Conservation (phyloP, 176 grass and related monocot species). For the Oryza meyeriana region DNA sequence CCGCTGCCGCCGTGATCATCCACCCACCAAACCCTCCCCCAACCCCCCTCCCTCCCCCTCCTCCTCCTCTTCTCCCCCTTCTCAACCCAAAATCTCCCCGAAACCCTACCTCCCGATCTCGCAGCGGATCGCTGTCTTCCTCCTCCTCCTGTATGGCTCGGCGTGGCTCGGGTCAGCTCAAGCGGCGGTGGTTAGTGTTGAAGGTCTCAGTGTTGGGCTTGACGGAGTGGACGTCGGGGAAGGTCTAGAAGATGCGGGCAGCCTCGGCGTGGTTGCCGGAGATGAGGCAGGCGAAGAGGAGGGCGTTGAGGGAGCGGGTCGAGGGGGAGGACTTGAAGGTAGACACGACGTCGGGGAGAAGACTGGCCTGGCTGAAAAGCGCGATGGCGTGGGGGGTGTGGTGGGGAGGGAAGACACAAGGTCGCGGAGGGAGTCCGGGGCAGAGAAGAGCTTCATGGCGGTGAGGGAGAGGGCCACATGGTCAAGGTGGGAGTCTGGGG, state of each 20-base stretch:
- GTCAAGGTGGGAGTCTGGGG: slow-evolving; percentile 54
- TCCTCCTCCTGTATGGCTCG: slow-evolving; percentile 5
- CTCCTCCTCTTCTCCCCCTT: background rate
- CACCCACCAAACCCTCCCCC: slow-evolving; percentile 30
- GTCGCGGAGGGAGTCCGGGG: slow-evolving; percentile 43
- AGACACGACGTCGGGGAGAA: slow-evolving; percentile 68
- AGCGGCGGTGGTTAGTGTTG: slow-evolving; percentile 46
- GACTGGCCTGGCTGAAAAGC: slow-evolving; percentile 68
- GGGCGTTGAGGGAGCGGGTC: slow-evolving; percentile 69
- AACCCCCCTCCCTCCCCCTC: background rate
- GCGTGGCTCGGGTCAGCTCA: slow-evolving; percentile 8
- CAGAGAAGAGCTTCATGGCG: slow-evolving; percentile 53
- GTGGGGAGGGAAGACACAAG: slow-evolving; percentile 47
- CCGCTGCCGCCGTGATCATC: slow-evolving; percentile 26
- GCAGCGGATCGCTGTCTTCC: background rate
- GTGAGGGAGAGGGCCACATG: slow-evolving; percentile 64
- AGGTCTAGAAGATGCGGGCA: slow-evolving; percentile 67
- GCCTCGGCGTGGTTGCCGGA: slow-evolving; percentile 56
- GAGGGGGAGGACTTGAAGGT: slow-evolving; percentile 62
- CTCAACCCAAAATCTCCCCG: background rate
- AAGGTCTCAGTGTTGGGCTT: slow-evolving; percentile 59
- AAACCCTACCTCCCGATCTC: slow-evolving; percentile 37
- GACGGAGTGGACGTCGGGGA: slow-evolving; percentile 52
- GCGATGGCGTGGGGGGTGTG: slow-evolving; percentile 62
- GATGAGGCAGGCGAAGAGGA: slow-evolving; percentile 75